phyloP scores from a whole-genome alignment of 768 basidiomycete genomes.

The Mycena galopus region DNA sequence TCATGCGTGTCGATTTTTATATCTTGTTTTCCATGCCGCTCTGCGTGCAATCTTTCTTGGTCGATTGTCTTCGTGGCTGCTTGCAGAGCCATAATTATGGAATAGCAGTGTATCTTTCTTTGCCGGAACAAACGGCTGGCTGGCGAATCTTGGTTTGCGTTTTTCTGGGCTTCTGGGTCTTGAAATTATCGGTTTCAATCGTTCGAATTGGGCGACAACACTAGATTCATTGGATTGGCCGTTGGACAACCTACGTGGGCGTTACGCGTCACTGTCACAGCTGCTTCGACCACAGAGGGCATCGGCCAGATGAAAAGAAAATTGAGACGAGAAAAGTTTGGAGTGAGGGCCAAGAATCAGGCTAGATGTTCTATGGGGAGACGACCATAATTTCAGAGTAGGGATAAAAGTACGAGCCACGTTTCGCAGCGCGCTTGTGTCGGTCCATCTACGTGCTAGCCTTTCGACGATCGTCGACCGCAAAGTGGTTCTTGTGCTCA shows the following conservation, averaged over 20 bases:
- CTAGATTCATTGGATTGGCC: background rate
- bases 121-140: too few species aligned
- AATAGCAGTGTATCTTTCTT: too few species aligned
- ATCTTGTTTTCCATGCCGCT: too few species aligned
- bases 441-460: background rate
- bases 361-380: background rate
- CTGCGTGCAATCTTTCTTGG: too few species aligned
- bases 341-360: background rate
- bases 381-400: background rate
- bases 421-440: background rate
- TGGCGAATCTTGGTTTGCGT: too few species aligned
- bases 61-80: too few species aligned
- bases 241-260: background rate
- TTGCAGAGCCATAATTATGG: too few species aligned
- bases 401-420: background rate
- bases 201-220: background rate
- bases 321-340: background rate
- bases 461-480: background rate
- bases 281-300: background rate
- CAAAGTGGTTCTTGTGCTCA: background rate
- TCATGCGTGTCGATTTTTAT: too few species aligned
- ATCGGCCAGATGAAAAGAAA: background rate
- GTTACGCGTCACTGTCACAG: constrained; percentile 6
- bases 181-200: background rate
- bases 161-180: background rate